These are phyloP conservation scores for Chaetomium sp. DNA, from an alignment of 2,329 filamentous ascomycete species.

Conservation along the genomic window DNA sequence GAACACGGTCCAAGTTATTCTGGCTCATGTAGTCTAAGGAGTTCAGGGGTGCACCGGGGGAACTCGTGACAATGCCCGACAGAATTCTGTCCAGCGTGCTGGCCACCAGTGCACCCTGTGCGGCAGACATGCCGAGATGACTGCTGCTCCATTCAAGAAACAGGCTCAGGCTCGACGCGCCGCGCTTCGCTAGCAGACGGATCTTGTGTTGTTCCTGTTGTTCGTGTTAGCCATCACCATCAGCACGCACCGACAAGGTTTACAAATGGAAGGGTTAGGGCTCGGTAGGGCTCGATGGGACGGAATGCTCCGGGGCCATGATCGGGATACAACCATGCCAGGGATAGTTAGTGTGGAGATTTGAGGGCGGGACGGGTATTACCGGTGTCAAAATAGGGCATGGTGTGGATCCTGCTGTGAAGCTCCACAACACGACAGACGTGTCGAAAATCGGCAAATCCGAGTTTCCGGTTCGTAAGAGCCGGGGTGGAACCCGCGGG, in stretches of 20 bases:
- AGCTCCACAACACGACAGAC: constrained; percentile 28
- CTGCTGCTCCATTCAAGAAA: constrained; percentile 31
- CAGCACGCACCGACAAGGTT: neutral
- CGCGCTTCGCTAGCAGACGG: constrained; percentile 26
- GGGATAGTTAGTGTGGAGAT: neutral
- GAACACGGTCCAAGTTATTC: constrained; percentile 48
- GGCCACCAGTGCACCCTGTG: constrained; percentile 29
- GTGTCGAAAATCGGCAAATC: constrained; percentile 26
- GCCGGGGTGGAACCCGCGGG: constrained; percentile 4
- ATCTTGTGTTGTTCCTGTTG: constrained; percentile 26
- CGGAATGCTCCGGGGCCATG: neutral
- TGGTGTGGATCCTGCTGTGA: constrained; percentile 13
- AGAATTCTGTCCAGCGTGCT: constrained; percentile 31
- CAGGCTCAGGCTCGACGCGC: constrained; percentile 18
- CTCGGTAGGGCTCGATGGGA: constrained; percentile 13
- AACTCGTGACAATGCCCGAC: constrained; percentile 21
- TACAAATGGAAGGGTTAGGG: constrained; percentile 9
- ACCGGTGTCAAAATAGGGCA: constrained; percentile 22
- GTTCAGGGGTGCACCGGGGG: constrained; percentile 18
- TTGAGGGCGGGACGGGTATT: neutral
- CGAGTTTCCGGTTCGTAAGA: constrained; percentile 8
- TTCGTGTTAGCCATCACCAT: constrained; percentile 4
- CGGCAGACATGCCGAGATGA: constrained; percentile 24
- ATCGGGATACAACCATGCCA: neutral
- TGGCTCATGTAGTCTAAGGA: constrained; percentile 27